Conservation (phyloP, 805 yeast genomes). For the Groenewaldozyma salmanticensis region DNA sequence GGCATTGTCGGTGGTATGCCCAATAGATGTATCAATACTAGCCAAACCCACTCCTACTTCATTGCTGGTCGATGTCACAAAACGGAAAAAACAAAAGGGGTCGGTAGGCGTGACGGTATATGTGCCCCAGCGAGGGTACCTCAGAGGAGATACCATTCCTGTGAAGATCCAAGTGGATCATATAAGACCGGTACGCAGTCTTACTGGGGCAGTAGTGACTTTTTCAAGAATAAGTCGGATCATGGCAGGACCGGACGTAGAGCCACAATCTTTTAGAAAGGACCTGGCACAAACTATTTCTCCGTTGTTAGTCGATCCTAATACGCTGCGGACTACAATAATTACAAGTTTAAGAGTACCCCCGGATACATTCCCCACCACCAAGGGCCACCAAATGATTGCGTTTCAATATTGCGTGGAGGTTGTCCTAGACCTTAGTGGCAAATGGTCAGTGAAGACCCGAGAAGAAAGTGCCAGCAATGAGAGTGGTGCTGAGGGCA, state of each 20-base stretch:
- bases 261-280: slow-evolving; percentile 56
- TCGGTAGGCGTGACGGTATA: slow-evolving; percentile 33
- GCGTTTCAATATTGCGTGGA: slow-evolving; percentile 81
- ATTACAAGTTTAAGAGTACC: slow-evolving; percentile 65
- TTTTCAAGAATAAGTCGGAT: slow-evolving; percentile 71
- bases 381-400: slow-evolving; percentile 58
- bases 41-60: slow-evolving; percentile 60
- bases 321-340: slow-evolving; percentile 43
- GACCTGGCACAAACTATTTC: slow-evolving; percentile 70
- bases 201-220: slow-evolving; percentile 69
- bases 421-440: slow-evolving; percentile 70
- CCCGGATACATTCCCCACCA: slow-evolving; percentile 78
- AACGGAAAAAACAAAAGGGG: slow-evolving; percentile 32
- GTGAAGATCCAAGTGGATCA: slow-evolving; percentile 59
- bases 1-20: slow-evolving; percentile 52
- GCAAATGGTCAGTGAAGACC: slow-evolving; percentile 28
- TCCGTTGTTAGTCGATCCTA: slow-evolving; percentile 72
- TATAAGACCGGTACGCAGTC: slow-evolving; percentile 56
- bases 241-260: slow-evolving; percentile 45
- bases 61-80: slow-evolving; percentile 47
- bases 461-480: slow-evolving; percentile 6
- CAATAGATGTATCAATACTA: slow-evolving; percentile 60
- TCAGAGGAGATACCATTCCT: slow-evolving; percentile 73
- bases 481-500: neutral
- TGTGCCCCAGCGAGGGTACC: slow-evolving; percentile 54